Conservation (phyloP, 148 eudicot genomes). For the Amaranthus palmeri region DNA sequence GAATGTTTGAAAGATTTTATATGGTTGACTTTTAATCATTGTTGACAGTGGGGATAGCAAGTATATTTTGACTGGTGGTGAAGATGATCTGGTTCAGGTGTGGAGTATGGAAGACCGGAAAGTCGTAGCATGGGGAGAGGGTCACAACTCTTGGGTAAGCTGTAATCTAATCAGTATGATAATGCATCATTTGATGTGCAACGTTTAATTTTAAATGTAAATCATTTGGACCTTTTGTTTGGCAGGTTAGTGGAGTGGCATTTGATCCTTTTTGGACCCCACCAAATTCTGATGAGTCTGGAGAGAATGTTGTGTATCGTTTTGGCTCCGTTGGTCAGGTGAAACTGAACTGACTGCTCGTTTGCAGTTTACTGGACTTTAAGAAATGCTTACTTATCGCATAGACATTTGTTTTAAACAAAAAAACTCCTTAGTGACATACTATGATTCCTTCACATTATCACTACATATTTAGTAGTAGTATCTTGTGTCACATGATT, state of each 20-base stretch:
- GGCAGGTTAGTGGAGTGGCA: conserved; percentile 91
- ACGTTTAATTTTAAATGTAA: neutral
- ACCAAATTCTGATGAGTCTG: conserved; percentile 64
- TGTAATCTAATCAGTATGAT: neutral
- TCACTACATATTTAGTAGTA: no score
- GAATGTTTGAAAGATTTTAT: conserved; percentile 2
- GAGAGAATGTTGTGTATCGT: conserved; percentile 61
- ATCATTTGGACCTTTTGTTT: conserved; percentile 14
- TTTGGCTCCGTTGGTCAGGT: conserved; percentile 97
- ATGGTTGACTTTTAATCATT: conserved; percentile 15
- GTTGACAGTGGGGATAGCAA: conserved; percentile 69
- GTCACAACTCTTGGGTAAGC: conserved; percentile 93
- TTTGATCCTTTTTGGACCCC: conserved; percentile 80
- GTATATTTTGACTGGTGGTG: conserved; percentile 83
- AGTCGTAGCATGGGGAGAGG: conserved; percentile 95
- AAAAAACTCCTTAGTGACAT: neutral
- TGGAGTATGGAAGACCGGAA: conserved; percentile 95
- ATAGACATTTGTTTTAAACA: neutral
- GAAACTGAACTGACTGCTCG: neutral
- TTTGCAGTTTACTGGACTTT: neutral
- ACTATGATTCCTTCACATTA: no score
- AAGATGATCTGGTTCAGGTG: conserved; percentile 92
- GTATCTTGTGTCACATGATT: no score
- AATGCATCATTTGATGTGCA: neutral
- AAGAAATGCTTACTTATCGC: neutral